phyloP scores from a whole-genome alignment of 345 rosid genomes.

The Trapa bicornis region DNA sequence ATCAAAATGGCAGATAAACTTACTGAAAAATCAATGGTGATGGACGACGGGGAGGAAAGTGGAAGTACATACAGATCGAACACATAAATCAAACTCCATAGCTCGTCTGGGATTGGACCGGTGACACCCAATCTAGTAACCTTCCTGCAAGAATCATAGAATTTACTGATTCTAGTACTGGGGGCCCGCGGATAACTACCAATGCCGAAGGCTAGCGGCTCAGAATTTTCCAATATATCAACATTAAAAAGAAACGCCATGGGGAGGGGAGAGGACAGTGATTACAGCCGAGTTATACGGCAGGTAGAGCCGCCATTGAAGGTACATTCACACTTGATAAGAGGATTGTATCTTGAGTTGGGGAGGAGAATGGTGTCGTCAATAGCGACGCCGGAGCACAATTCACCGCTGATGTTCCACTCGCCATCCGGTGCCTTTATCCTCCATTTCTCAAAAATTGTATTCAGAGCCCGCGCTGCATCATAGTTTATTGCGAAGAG shows the following conservation, averaged over 20 bases:
- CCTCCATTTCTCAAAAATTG: slow-evolving; percentile 18
- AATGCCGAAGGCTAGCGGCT: no score
- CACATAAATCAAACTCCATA: slow-evolving; percentile 33
- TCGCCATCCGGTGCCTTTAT: slow-evolving; percentile 3
- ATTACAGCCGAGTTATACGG: slow-evolving; percentile 22
- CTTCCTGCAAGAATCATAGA: slow-evolving; percentile 18
- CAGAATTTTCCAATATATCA: no score
- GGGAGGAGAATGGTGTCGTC: slow-evolving; percentile 1
- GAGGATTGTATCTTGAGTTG: slow-evolving; percentile 8
- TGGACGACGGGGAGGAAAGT: no score
- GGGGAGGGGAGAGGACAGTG: neutral
- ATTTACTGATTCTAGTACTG: no score
- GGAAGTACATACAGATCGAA: slow-evolving; percentile 24
- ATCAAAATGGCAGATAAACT: no score
- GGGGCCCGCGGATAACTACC: no score
- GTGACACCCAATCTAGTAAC: slow-evolving; percentile 15
- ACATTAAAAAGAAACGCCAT: no score
- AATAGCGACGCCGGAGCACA: slow-evolving; percentile 19
- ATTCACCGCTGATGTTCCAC: slow-evolving; percentile 25
- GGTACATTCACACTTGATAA: slow-evolving; percentile 19
- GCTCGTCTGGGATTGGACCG: slow-evolving; percentile 38
- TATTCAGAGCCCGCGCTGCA: slow-evolving; percentile 18
- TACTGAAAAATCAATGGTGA: no score
- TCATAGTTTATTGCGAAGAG: neutral
- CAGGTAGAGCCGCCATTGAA: slow-evolving; percentile 16